These are phyloP conservation scores for Fraxinus albicans DNA, from an alignment of 305 asterid species.

Conservation along the genomic window DNA sequence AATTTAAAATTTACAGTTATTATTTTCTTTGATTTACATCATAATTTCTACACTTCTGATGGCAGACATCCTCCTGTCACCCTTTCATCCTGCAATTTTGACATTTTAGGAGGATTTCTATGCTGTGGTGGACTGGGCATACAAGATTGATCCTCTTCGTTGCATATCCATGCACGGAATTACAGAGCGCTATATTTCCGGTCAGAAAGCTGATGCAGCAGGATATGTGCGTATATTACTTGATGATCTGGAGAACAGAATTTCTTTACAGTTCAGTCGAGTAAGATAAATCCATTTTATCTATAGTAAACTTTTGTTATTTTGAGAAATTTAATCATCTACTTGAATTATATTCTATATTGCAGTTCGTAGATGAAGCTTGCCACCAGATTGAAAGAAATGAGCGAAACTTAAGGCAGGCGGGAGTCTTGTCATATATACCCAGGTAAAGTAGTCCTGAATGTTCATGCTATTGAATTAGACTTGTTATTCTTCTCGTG, in stretches of 20 bases:
- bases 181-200: constrained; percentile 92
- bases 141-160: constrained; percentile 94
- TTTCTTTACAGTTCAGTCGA: constrained; percentile 76
- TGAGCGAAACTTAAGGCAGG: constrained; percentile 89
- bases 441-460: constrained; percentile 59
- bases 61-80: background rate
- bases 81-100: background rate
- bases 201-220: constrained; percentile 99
- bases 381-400: constrained; percentile 97
- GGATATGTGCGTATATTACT: constrained; percentile 96
- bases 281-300: constrained; percentile 48
- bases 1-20: constrained; percentile 21
- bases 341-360: constrained; percentile 31
- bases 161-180: constrained; percentile 99
- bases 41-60: constrained; percentile 21
- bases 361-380: constrained; percentile 98
- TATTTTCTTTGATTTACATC: constrained; percentile 20
- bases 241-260: constrained; percentile 89
- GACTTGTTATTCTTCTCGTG: background rate
- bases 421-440: constrained; percentile 85
- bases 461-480: background rate
- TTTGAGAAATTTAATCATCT: constrained; percentile 12
- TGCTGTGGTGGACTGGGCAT: constrained; percentile 99
- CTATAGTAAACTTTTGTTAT: constrained; percentile 5
- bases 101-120: constrained; percentile 86